Conservation (phyloP, 139 green algal species). For the Chlamydomonas applanata region DNA sequence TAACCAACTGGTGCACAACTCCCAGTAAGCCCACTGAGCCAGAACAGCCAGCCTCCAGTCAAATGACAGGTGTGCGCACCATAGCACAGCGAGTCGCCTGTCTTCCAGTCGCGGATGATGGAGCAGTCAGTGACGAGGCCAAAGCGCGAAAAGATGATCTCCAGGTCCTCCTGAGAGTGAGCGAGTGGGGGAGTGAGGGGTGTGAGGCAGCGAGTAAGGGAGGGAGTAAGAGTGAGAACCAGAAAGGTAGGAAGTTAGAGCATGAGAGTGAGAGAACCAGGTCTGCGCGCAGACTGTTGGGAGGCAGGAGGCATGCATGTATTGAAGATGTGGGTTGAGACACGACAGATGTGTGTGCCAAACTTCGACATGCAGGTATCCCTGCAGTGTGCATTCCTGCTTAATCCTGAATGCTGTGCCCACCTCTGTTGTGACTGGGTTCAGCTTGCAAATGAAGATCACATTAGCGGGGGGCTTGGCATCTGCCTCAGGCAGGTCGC, state of each 20-base stretch:
- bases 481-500: slow-evolving; percentile 67
- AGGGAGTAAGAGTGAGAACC: too few relatives aligned
- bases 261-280: too few relatives aligned
- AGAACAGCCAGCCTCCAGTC: not conserved
- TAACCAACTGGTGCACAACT: too few relatives aligned
- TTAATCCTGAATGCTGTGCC: not conserved
- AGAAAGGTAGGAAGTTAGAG: too few relatives aligned
- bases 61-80: slow-evolving; percentile 28
- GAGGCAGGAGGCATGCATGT: too few relatives aligned
- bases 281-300: too few relatives aligned
- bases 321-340: too few relatives aligned
- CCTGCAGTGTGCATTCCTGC: too few relatives aligned
- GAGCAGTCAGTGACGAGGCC: slow-evolving; percentile 88
- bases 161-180: slow-evolving; percentile 96
- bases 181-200: too few relatives aligned
- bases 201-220: too few relatives aligned
- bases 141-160: slow-evolving; percentile 98
- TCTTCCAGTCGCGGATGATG: slow-evolving; percentile 96
- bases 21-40: not conserved
- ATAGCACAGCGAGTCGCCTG: slow-evolving; percentile 94
- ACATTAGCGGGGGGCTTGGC: slow-evolving; percentile 90
- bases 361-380: too few relatives aligned
- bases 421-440: slow-evolving; percentile 79
- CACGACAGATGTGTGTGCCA: too few relatives aligned
- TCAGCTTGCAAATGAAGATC: slow-evolving; percentile 99